phyloP scores from a whole-genome alignment of 768 basidiomycete species.

The Lactifluus subvellereus region DNA sequence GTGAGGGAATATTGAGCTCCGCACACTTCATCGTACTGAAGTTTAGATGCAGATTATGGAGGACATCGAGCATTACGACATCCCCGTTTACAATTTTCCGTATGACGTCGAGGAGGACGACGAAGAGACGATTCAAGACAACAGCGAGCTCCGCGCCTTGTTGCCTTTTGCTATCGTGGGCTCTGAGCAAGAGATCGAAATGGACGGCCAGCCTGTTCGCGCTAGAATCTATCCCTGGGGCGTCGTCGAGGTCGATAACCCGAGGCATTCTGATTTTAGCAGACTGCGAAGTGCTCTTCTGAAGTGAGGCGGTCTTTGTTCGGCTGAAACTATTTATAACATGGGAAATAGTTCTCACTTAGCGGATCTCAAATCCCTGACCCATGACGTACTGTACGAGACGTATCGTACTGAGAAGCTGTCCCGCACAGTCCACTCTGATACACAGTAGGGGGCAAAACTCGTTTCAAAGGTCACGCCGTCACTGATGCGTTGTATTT shows the following conservation, averaged over 20 bases:
- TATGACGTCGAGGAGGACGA: conserved; percentile 99
- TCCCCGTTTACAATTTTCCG: conserved; percentile 99
- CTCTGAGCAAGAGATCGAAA: conserved; percentile 93
- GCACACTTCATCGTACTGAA: conserved; percentile 6
- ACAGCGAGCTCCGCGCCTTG: conserved; percentile 87
- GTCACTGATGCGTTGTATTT: conserved; percentile 25
- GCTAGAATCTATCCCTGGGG: conserved; percentile 99
- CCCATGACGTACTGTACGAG: conserved; percentile 91
- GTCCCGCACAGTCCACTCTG: conserved; percentile 80
- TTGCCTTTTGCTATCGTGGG: conserved; percentile 97
- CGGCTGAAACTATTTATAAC: conserved; percentile 8
- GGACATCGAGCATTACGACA: conserved; percentile 97
- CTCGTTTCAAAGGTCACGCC: background rate
- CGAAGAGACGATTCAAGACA: conserved; percentile 96
- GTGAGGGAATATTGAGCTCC: conserved; percentile 35
- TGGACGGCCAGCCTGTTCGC: conserved; percentile 86
- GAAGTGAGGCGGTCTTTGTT: conserved; percentile 46
- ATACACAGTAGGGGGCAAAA: conserved; percentile 52
- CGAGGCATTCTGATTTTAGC: conserved; percentile 99
- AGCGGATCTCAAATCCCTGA: conserved; percentile 89
- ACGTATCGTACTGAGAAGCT: conserved; percentile 98
- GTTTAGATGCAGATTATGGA: conserved; percentile 81
- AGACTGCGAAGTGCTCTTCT: conserved; percentile 86
- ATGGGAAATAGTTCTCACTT: conserved; percentile 71
- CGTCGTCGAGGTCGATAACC: conserved; percentile 96